Conservation (phyloP, 768 basidiomycete genomes). For the Kwoniella newhampshirensis region DNA sequence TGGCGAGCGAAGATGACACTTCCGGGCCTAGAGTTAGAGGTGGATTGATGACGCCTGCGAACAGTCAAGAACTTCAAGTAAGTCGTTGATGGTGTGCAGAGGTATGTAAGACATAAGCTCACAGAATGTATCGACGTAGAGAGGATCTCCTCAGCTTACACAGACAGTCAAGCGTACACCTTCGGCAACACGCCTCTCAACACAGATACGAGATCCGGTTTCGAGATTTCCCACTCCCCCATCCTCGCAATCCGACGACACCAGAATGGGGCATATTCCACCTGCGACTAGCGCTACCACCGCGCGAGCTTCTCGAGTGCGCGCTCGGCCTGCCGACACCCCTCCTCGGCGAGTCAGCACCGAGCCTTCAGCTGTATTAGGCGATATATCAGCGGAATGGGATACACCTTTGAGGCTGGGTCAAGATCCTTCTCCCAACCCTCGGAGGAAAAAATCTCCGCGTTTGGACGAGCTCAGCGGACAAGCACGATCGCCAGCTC, state of each 20-base stretch:
- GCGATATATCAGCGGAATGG: slow-evolving; percentile 14
- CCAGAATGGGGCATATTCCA: background rate
- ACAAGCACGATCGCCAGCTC: background rate
- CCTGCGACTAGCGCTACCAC: slow-evolving; percentile 3
- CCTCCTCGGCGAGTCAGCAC: slow-evolving; percentile 18
- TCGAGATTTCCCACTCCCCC: slow-evolving; percentile 31
- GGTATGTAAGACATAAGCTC: background rate
- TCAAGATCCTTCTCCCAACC: slow-evolving; percentile 28
- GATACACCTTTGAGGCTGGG: slow-evolving; percentile 9
- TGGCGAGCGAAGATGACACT: slow-evolving; percentile 10
- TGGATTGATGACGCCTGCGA: slow-evolving; percentile 32
- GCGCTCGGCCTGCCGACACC: slow-evolving; percentile 23
- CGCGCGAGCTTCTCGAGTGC: slow-evolving; percentile 3
- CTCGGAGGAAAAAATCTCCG: slow-evolving; percentile 29
- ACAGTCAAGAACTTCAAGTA: slow-evolving; percentile 29
- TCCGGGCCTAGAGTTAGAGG: slow-evolving; percentile 7
- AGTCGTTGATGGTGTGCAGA: background rate
- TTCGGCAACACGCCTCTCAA: background rate
- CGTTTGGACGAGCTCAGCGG: slow-evolving; percentile 5
- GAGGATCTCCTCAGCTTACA: slow-evolving; percentile 9
- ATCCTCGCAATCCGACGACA: slow-evolving; percentile 23
- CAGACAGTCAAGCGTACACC: background rate
- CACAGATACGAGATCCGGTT: slow-evolving; percentile 4
- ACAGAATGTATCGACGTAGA: slow-evolving; percentile 2
- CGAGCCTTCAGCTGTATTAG: background rate